Evolutionary conservation across 768 basidiomycete species (phyloP).

Genomic region (Pleurotus citrinopileatus): DNA sequence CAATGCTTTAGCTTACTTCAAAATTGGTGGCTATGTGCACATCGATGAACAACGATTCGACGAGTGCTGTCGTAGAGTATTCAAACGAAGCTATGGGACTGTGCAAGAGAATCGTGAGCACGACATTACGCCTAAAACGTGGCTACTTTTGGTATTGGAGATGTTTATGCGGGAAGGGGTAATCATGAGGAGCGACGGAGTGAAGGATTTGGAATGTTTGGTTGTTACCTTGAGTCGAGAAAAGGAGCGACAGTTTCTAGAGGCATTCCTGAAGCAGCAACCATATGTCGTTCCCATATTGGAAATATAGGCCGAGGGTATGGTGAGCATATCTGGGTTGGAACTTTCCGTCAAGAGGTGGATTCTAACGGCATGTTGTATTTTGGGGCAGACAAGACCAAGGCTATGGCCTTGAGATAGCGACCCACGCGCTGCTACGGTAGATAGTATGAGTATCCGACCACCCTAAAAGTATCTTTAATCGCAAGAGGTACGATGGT

Average conservation of each 20-base stretch:
- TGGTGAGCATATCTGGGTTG: constrained; percentile 5
- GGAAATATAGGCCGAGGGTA: background rate
- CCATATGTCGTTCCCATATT: constrained; percentile 4
- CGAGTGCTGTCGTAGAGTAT: constrained; percentile 3
- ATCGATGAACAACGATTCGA: constrained; percentile 2
- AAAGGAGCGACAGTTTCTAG: constrained; percentile 6
- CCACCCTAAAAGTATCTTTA: background rate
- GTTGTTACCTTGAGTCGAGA: constrained; percentile 5
- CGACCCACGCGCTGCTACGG: background rate
- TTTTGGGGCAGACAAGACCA: background rate
- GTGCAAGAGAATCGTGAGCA: constrained; percentile 10
- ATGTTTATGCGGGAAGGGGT: background rate
- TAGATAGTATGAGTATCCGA: background rate
- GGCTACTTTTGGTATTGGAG: constrained; percentile 5
- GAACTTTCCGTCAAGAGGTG: background rate
- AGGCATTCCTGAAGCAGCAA: constrained; percentile 9
- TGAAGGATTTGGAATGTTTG: constrained; percentile 4
- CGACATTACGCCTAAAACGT: constrained; percentile 8
- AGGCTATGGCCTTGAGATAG: background rate
- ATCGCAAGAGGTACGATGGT: background rate
- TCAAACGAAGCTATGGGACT: constrained; percentile 3
- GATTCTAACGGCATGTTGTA: background rate
- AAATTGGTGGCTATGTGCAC: constrained; percentile 1
- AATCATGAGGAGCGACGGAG: constrained; percentile 1
- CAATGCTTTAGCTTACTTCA: constrained; percentile 6